Evolutionary conservation across 371 early-diverging fungal species (phyloP).

Genomic region (Racocetra persica): DNA sequence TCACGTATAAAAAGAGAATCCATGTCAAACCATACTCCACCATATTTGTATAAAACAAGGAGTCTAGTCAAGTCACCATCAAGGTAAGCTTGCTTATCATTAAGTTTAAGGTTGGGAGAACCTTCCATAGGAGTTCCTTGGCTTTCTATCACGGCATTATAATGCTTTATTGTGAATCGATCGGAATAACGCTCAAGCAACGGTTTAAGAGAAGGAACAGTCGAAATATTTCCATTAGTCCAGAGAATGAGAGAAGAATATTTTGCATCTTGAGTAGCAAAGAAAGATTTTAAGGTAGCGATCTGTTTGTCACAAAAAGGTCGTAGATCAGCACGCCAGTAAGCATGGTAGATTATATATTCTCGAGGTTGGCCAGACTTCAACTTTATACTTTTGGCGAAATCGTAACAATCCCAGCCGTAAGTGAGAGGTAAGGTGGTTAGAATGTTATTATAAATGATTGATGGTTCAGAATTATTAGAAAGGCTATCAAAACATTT

Average conservation of each 20-base stretch:
- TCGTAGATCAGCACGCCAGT: conserved; percentile 60
- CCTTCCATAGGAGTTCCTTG: conserved; percentile 59
- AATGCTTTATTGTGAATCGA: conserved; percentile 50
- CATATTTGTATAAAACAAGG: conserved; percentile 58
- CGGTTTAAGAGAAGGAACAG: conserved; percentile 50
- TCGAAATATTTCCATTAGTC: conserved; percentile 60
- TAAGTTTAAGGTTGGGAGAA: conserved; percentile 50
- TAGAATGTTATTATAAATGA: conserved; percentile 54
- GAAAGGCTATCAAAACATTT: conserved; percentile 55
- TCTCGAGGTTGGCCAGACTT: conserved; percentile 34
- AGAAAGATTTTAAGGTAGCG: conserved; percentile 59
- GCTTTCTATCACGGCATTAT: conserved; percentile 52
- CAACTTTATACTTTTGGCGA: conserved; percentile 56
- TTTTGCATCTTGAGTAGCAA: conserved; percentile 58
- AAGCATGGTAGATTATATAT: conserved; percentile 57
- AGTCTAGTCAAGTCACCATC: conserved; percentile 62
- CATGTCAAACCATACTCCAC: conserved; percentile 71
- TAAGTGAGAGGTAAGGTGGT: conserved; percentile 56
- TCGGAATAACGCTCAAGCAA: conserved; percentile 52
- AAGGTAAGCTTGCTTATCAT: conserved; percentile 59
- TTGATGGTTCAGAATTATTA: not conserved
- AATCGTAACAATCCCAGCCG: conserved; percentile 63
- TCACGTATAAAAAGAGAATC: conserved; percentile 61
- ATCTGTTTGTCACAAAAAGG: conserved; percentile 62
- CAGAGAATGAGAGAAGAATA: conserved; percentile 55